phyloP scores from a whole-genome alignment of 768 basidiomycete genomes.

The Coprinellus micaceus region DNA sequence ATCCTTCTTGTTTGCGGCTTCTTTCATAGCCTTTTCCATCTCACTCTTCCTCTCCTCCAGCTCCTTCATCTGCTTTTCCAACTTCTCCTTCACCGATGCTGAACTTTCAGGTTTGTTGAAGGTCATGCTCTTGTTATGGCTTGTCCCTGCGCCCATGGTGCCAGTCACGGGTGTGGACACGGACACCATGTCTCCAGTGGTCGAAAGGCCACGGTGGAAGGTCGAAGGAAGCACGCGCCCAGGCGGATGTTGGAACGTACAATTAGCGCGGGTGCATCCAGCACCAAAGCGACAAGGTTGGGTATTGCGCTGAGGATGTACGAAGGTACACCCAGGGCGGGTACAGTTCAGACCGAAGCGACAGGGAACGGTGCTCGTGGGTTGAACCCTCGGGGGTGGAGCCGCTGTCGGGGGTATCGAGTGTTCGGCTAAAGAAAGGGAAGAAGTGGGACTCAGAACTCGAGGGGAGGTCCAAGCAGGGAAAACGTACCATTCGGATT shows the following conservation, averaged over 20 bases:
- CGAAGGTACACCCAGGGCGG: slow-evolving; percentile 62
- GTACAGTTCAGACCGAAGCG: slow-evolving; percentile 73
- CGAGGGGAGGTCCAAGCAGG: too few relatives aligned
- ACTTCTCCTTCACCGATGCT: slow-evolving; percentile 41
- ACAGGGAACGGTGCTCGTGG: slow-evolving; percentile 42
- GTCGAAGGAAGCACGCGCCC: slow-evolving; percentile 74
- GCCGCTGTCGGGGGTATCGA: slow-evolving; percentile 32
- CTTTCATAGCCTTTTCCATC: slow-evolving; percentile 60
- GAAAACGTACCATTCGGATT: slow-evolving; percentile 63
- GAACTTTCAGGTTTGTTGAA: slow-evolving; percentile 53
- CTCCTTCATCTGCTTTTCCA: slow-evolving; percentile 51
- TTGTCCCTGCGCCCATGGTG: slow-evolving; percentile 52
- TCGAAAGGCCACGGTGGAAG: slow-evolving; percentile 76
- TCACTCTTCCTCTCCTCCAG: slow-evolving; percentile 48
- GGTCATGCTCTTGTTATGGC: slow-evolving; percentile 65
- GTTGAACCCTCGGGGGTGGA: slow-evolving; percentile 16
- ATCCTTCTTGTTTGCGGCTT: slow-evolving; percentile 62
- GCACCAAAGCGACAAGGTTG: slow-evolving; percentile 81
- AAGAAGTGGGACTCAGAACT: too few relatives aligned
- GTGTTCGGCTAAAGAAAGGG: slow-evolving; percentile 30
- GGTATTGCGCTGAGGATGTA: slow-evolving; percentile 49
- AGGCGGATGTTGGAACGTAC: slow-evolving; percentile 89
- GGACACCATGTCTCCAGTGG: slow-evolving; percentile 56
- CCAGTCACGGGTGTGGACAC: slow-evolving; percentile 63
- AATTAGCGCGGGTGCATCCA: slow-evolving; percentile 80